Evolutionary conservation across 2,329 filamentous ascomycete genomes (phyloP).

Genomic region (Talaromyces islandicus): DNA sequence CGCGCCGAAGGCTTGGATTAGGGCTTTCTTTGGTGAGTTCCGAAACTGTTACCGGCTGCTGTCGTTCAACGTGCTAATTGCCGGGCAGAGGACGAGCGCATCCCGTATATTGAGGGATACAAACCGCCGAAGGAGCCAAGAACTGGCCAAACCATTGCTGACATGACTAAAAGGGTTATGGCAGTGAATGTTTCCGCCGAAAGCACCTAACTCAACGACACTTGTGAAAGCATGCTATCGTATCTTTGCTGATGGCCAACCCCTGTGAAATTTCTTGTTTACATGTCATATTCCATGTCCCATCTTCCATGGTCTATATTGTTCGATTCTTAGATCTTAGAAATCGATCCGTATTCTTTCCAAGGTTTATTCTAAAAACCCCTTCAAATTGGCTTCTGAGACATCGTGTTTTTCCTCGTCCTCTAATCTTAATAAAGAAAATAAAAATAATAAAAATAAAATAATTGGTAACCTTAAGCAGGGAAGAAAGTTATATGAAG

Average conservation of each 20-base stretch:
- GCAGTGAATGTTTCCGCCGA: constrained; percentile 2
- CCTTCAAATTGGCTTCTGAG: neutral
- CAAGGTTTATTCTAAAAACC: neutral
- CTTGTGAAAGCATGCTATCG: neutral
- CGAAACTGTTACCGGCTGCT: neutral
- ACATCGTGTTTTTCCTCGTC: neutral
- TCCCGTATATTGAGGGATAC: constrained; percentile 9
- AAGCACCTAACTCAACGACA: neutral
- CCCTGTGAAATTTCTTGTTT: neutral
- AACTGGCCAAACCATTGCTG: neutral
- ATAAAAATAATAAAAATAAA: no score
- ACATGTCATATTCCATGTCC: neutral
- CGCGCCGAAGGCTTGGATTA: constrained; percentile 5
- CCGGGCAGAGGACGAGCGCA: constrained; percentile 5
- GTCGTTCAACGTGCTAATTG: neutral
- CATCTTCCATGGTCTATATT: neutral
- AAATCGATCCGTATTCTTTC: neutral
- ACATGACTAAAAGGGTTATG: neutral
- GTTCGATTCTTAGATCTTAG: neutral
- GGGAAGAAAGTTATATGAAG: neutral
- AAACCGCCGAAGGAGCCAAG: neutral
- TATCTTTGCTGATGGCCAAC: neutral
- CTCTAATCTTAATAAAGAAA: no score
- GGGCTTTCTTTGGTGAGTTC: constrained; percentile 6
- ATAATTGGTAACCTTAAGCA: neutral